phyloP scores from a whole-genome alignment of 108 stramenopile genomes.

The Discostella pseudostelligera region DNA sequence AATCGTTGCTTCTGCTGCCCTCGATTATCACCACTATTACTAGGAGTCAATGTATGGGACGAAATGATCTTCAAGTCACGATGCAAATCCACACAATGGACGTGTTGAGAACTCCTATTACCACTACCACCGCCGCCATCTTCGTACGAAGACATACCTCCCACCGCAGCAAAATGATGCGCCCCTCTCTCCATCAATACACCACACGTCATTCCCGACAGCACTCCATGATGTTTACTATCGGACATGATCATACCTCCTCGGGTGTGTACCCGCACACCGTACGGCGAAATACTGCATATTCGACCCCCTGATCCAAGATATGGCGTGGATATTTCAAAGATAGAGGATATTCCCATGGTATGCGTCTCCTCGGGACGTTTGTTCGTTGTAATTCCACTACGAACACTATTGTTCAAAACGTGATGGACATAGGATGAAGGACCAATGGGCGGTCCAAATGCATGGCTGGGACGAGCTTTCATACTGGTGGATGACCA shows the following conservation, averaged over 20 bases:
- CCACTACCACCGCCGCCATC: neutral
- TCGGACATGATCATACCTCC: slow-evolving; percentile 63
- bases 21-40: slow-evolving; percentile 6
- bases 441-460: slow-evolving; percentile 55
- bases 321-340: slow-evolving; percentile 37
- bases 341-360: slow-evolving; percentile 49
- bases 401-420: neutral
- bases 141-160: slow-evolving; percentile 50
- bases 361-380: slow-evolving; percentile 33
- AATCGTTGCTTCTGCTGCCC: slow-evolving; percentile 13
- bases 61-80: slow-evolving; percentile 67
- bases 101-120: slow-evolving; percentile 24
- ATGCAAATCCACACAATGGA: slow-evolving; percentile 74
- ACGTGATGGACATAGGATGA: slow-evolving; percentile 13
- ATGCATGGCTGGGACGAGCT: no score
- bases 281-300: slow-evolving; percentile 60
- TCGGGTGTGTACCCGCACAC: slow-evolving; percentile 66
- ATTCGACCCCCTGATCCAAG: neutral
- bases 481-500: no score
- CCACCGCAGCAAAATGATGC: slow-evolving; percentile 52
- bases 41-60: slow-evolving; percentile 49
- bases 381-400: neutral
- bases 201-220: slow-evolving; percentile 51
- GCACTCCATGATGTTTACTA: slow-evolving; percentile 17
- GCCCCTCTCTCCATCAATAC: slow-evolving; percentile 18